Conservation (phyloP, 2,329 filamentous ascomycete species). For the Cercospora sp. region DNA sequence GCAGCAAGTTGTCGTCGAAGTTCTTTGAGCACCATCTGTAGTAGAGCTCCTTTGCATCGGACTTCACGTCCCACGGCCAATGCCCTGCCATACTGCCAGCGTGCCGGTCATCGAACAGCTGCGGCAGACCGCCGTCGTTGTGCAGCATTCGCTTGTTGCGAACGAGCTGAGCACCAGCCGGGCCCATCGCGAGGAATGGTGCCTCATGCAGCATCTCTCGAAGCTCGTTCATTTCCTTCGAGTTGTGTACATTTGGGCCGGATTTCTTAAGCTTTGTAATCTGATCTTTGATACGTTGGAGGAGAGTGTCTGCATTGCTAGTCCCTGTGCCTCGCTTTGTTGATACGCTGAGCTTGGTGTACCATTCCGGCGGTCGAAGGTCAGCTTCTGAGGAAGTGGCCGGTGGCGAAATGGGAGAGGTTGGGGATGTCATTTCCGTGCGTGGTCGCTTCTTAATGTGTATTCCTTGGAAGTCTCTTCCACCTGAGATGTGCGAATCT, state of each 20-base stretch:
- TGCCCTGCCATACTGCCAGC: conserved; percentile 21
- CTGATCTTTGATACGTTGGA: conserved; percentile 14
- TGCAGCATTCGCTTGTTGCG: conserved; percentile 41
- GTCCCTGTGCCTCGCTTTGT: conserved; percentile 12
- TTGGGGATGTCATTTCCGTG: neutral
- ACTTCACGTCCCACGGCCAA: conserved; percentile 50
- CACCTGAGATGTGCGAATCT: neutral
- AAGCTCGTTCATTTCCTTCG: conserved; percentile 36
- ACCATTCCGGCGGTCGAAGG: conserved; percentile 27
- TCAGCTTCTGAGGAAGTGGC: neutral
- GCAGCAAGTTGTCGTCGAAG: conserved; percentile 50
- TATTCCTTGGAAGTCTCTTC: neutral
- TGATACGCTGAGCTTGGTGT: conserved; percentile 9
- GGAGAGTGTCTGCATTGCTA: conserved; percentile 13
- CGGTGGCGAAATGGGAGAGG: conserved; percentile 1
- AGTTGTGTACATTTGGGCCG: neutral
- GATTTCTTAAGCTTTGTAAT: conserved; percentile 15
- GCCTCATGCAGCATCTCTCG: conserved; percentile 43
- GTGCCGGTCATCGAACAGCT: conserved; percentile 42
- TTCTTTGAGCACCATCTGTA: conserved; percentile 46
- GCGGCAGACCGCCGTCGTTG: conserved; percentile 41
- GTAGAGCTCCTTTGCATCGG: conserved; percentile 51
- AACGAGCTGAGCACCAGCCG: conserved; percentile 30
- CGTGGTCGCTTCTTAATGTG: neutral
- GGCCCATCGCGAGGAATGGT: conserved; percentile 40